Base-by-base conservation (phyloP, 345 rosid species). In the Conringia planisiliqua region DNA sequence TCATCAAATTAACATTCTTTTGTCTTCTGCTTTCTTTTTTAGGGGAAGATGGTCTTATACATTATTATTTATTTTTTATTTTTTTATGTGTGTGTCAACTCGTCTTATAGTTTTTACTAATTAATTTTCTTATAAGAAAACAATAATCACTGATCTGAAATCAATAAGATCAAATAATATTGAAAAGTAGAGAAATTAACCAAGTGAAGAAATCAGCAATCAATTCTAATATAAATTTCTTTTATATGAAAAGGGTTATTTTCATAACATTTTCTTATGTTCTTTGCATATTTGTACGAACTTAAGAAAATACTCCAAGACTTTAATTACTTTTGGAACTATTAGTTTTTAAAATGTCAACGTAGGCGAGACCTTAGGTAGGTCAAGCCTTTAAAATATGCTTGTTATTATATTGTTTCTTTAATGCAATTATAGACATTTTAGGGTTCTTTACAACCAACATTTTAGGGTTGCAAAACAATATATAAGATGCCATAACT, bases 1-100 rank as follows among this genome's bases (percentile, higher is more conserved):
- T 71, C 51, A 70, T 46, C 66, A 71, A 18, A 17, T 44, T 43
- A 51, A 50, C 70, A 62, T 39, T 62, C 10, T 39, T 47, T 68
- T 52, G 7, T 68, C 62, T 26, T n/a, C 62, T n/a, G 62, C 62
- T 30, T 30, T 30, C 33, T 30, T 30, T 30, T 30, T 30, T 5
- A 30, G 5, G 14, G 40, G 73, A 70, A 57, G 24, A 40, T 44
- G 11, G 16, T 70, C 43, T 56, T 42, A 43, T 18, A 17, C 27
- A 1, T 36, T 11, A 3, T 11, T 12, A n/a, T 39, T 40, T 4
- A 1, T 12, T 12, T 40, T 12, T 22, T 2, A 22, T 22, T 22
- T 22, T 22, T 22, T 22, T 22, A 2, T 22, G 24, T 22, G 24
- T 22, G 24, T 13, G 17, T 40, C 18, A 42, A 42, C 17, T 6